These are phyloP conservation scores for Stephania cephalantha DNA, from an alignment of 164 flowering plant species.

Conservation along the genomic window DNA sequence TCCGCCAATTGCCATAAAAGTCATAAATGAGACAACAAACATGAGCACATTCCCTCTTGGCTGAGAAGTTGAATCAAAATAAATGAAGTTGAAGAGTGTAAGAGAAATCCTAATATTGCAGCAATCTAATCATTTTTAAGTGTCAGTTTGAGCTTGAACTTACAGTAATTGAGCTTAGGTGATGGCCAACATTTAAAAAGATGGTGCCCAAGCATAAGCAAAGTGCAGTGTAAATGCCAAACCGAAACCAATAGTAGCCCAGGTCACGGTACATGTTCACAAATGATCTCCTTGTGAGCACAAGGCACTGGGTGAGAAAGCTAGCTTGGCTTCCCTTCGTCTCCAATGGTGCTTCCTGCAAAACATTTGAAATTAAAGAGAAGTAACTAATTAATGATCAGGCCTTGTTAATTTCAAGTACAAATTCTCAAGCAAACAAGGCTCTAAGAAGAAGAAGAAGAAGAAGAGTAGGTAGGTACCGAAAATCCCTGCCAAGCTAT, in stretches of 20 bases:
- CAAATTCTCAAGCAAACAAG: no score
- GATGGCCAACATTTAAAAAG: slow-evolving; percentile 34
- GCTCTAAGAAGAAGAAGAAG: neutral
- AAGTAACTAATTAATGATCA: neutral
- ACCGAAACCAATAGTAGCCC: slow-evolving; percentile 67
- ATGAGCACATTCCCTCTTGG: slow-evolving; percentile 37
- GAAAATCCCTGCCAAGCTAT: slow-evolving; percentile 23
- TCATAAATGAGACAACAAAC: slow-evolving; percentile 38
- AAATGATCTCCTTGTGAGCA: slow-evolving; percentile 46
- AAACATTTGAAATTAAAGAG: neutral
- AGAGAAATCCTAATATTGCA: no score
- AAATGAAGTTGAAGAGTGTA: no score
- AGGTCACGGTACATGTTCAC: slow-evolving; percentile 56
- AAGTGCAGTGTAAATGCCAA: slow-evolving; percentile 29
- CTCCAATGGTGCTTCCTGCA: slow-evolving; percentile 19
- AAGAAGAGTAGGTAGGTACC: no score
- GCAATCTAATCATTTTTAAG: no score
- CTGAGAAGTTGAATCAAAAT: slow-evolving; percentile 14
- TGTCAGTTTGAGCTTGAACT: neutral
- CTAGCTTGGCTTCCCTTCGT: slow-evolving; percentile 33
- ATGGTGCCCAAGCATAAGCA: slow-evolving; percentile 42
- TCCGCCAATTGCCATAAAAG: slow-evolving; percentile 50
- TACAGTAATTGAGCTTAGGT: slow-evolving; percentile 38
- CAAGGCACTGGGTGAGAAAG: slow-evolving; percentile 26
- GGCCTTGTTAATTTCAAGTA: neutral